Percentiles rank a stretch among this genome's conserved stretches.
phyloP scores from a whole-genome alignment of 2,329 filamentous ascomycete species.

The Catunica adiposa region DNA sequence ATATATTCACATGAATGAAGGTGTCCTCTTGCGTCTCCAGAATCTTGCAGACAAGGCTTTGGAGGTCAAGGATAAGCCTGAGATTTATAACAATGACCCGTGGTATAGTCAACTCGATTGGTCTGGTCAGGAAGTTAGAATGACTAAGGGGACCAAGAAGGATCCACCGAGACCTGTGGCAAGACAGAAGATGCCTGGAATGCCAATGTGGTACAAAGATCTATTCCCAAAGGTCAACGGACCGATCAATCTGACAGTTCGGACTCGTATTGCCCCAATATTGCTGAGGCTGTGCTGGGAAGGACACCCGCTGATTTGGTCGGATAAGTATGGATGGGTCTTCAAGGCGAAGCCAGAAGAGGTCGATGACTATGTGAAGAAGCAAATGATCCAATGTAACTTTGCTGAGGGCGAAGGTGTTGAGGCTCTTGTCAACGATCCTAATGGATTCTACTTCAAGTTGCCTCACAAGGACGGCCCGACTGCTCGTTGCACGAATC shows the following conservation, averaged over 20 bases:
- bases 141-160: conserved; percentile 85
- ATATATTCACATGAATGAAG: conserved; percentile 59
- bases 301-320: conserved; percentile 79
- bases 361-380: conserved; percentile 45
- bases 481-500: conserved; percentile 64
- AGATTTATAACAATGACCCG: conserved; percentile 61
- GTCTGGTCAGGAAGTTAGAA: conserved; percentile 80
- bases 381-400: conserved; percentile 57
- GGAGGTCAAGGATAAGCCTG: conserved; percentile 50
- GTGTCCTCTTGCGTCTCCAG: conserved; percentile 60
- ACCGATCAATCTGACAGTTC: conserved; percentile 63
- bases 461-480: conserved; percentile 93
- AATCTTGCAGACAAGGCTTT: conserved; percentile 62
- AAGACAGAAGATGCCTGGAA: conserved; percentile 83
- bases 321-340: conserved; percentile 82
- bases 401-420: conserved; percentile 49
- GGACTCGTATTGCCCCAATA: conserved; percentile 74
- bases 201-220: conserved; percentile 93
- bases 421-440: conserved; percentile 46
- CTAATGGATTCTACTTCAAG: conserved; percentile 61
- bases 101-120: conserved; percentile 93
- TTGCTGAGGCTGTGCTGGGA: conserved; percentile 79
- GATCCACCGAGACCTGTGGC: conserved; percentile 56
- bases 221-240: conserved; percentile 54
- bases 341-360: conserved; percentile 57